These are phyloP conservation scores for Emmonsiellopsis sp. DNA, from an alignment of 2,329 filamentous ascomycete species.

Conservation along the genomic window DNA sequence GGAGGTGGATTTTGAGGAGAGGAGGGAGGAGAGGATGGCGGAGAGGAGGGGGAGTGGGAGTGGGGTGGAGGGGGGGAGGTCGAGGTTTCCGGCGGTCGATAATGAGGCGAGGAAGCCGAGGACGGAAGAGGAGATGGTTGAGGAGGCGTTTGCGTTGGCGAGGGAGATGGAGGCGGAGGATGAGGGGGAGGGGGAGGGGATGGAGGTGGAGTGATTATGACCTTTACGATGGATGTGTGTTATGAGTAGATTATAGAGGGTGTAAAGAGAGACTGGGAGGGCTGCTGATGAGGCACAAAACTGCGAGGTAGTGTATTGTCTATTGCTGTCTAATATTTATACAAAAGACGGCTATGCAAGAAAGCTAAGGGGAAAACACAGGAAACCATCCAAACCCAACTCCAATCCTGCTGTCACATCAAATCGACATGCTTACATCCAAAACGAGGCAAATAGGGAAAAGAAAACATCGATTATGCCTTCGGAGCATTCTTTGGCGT, in stretches of 20 bases:
- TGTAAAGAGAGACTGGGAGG: no score
- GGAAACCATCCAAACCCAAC: not conserved
- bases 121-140: constrained; percentile 64
- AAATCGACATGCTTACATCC: not conserved
- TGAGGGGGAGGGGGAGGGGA: constrained; percentile 22
- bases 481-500: constrained; percentile 1
- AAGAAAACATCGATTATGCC: not conserved
- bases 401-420: not conserved
- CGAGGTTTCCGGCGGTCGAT: constrained; percentile 61
- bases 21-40: constrained; percentile 74
- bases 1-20: constrained; percentile 63
- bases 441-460: not conserved
- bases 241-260: not conserved
- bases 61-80: constrained; percentile 52
- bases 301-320: no score
- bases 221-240: not conserved
- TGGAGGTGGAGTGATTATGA: constrained; percentile 8
- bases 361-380: not conserved
- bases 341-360: not conserved
- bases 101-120: constrained; percentile 60
- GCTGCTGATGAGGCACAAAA: no score
- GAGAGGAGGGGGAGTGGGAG: constrained; percentile 67
- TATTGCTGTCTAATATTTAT: not conserved
- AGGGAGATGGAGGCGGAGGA: constrained; percentile 41
- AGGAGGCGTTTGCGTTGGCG: constrained; percentile 63